These are phyloP conservation scores for Penstemon barbatus DNA, from an alignment of 257 asterid species.

Conservation along the genomic window DNA sequence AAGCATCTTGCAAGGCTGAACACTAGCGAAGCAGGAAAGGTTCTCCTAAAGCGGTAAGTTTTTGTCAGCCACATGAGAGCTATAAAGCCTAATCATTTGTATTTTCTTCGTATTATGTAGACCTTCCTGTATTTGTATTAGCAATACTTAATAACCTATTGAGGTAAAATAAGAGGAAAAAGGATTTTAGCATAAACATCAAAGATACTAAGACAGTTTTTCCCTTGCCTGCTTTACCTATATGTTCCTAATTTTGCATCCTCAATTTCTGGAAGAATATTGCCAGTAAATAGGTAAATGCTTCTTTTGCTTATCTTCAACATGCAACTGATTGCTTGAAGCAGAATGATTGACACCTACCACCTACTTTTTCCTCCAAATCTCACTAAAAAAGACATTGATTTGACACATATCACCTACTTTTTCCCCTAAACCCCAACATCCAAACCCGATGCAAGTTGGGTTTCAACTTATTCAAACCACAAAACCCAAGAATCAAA, in stretches of 20 bases:
- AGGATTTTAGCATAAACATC: background rate
- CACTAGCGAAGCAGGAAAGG: conserved; percentile 88
- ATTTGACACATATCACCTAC: too few species aligned
- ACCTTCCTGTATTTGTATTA: background rate
- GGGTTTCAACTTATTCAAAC: too few species aligned
- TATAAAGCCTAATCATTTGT: background rate
- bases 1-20: conserved; percentile 94
- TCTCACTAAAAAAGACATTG: too few species aligned
- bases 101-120: background rate
- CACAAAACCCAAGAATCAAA: too few species aligned
- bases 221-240: background rate
- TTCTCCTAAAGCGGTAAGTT: conserved; percentile 82
- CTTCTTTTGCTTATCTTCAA: conserved; percentile 2
- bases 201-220: background rate
- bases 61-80: background rate
- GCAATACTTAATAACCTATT: background rate
- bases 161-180: background rate
- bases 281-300: background rate
- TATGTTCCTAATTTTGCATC: background rate
- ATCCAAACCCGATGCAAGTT: too few species aligned
- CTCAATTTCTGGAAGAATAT: background rate
- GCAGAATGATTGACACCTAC: background rate
- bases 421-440: too few species aligned
- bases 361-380: too few species aligned
- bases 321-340: conserved; percentile 6